Evolutionary conservation across 768 basidiomycete species (phyloP), one percentile per base, ranked within the genome.

Genomic region (Termitomyces sp.): DNA sequence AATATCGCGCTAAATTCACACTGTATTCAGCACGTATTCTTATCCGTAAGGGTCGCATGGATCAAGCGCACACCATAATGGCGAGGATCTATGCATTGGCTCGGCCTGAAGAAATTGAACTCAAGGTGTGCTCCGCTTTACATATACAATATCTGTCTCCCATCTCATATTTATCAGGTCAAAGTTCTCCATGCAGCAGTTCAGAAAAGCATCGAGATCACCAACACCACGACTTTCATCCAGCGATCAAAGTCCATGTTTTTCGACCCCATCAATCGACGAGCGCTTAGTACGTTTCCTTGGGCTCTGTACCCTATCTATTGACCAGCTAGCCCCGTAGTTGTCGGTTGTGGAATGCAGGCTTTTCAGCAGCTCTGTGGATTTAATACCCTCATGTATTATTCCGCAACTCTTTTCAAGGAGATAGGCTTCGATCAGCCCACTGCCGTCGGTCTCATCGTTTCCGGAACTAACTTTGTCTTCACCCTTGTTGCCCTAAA

Each of bases 321-420:
- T 28, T 0, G 9, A 26, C 42, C 48, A 21, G 46, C 35, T 49
- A 5, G 11, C 19, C 19, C 12, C 5, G 15, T 45, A 89, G 87
- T 88, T 59, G 76, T 93, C 14, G 86, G 81, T 10, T 88, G 87
- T 64, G 90, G 87, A 43, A 81, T 92, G 68, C 90, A 92, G 71
- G 88, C 86, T 0, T 85, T 84, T 69, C 90, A 93, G 64, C 90
- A 92, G 65, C 75, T 92, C 0, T 91, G 84, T 58, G 90, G 90
- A 2, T 91, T 90, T 75, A 91, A 92, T 63, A 28, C 28, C 28
- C 28, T 28, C 28, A 83, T 84, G 80, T 82, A 79, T 62, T 85
- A 86, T 64, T 86, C 85, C 21, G 85, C 89, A 3, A 89, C 88
- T 89, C 90, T 0, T 77, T 90, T 55, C 30, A 52, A 52, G 60